These are phyloP conservation scores for Cyclocybe aegerita DNA, from an alignment of 768 basidiomycete species.

Conservation along the genomic window DNA sequence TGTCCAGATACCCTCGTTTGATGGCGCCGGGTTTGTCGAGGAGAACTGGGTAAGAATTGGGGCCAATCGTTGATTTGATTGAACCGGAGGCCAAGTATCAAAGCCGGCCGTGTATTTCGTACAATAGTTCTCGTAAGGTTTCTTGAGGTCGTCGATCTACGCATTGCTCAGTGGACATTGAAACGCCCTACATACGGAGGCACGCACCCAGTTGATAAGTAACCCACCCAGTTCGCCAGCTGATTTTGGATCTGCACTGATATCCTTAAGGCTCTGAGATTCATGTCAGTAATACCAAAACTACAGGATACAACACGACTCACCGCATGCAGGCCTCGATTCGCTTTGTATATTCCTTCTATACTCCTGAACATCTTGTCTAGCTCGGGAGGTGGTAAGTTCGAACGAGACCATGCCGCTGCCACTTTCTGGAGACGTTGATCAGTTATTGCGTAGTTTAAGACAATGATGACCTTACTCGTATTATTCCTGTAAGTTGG, in stretches of 20 bases:
- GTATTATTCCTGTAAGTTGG: conserved; percentile 83
- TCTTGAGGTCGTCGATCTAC: conserved; percentile 90
- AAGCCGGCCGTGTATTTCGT: conserved; percentile 73
- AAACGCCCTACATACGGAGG: conserved; percentile 1
- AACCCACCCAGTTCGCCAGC: conserved; percentile 94
- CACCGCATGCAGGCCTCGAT: conserved; percentile 76
- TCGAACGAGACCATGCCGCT: conserved; percentile 94
- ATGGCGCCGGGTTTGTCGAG: conserved; percentile 46
- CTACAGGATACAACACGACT: conserved; percentile 18
- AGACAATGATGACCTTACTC: conserved; percentile 50
- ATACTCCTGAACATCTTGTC: conserved; percentile 94
- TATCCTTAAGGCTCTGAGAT: conserved; percentile 86
- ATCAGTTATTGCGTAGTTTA: conserved; percentile 8
- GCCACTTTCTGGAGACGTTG: conserved; percentile 75
- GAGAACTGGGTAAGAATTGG: conserved; percentile 73
- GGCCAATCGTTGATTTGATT: conserved; percentile 69
- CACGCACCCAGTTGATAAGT: conserved; percentile 92
- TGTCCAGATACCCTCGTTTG: conserved; percentile 64
- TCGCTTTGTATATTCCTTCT: conserved; percentile 91
- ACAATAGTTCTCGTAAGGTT: conserved; percentile 83
- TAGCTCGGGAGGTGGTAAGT: conserved; percentile 89
- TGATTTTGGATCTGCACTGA: conserved; percentile 88
- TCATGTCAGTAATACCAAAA: conserved; percentile 16
- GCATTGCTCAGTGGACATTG: conserved; percentile 14
- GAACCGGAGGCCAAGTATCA: conserved; percentile 81